Evolutionary conservation across 2,329 filamentous ascomycete genomes (phyloP), one percentile per base, ranked within the genome.

Genomic region (Calonectria pseudoreteaudii): DNA sequence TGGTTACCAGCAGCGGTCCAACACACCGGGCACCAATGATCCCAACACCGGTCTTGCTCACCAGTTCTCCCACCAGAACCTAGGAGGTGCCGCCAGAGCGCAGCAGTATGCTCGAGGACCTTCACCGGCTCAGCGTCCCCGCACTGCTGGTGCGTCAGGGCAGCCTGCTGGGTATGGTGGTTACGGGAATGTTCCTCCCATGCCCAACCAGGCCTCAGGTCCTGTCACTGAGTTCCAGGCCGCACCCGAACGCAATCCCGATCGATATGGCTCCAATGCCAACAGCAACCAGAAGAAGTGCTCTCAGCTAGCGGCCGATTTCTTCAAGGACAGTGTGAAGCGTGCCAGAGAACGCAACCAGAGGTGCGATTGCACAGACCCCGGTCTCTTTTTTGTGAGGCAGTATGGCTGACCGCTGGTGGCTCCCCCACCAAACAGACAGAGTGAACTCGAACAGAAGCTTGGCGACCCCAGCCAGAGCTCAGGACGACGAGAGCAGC

Each of bases 321-420:
- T 98, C 88, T 99, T 98, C 91, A 97, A 98, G 86, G 96, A 99
- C 86, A 98, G 96, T 84, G 97, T 99, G 70, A 96, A 98, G 88
- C 92, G 97, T 80, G 97, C 97, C 66, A 92, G 96, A 79, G 97
- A 98, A 86, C 93, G 97, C 73, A 99, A 99, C 85, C 93, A 97
- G 85, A 94, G 96, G 96, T 98, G 87, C 80, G 90, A 52, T 44
- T 47, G 36, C 58, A 20, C 49, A 44, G 18, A 36, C 26, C 47
- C 41, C 58, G 26, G n/a, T 16, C 26, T 56, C 30, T 38, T 30
- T 58, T 26, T 18, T 23, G 62, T 14, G 38, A 30, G 34, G 44
- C 9, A 34, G 16, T 50, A 41, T 31, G 53, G 52, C 78, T 80
- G 60, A 75, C 67, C 64, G n/a, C 36, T 62, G 41, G n/a, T 72